phyloP scores from a whole-genome alignment of 2,329 filamentous ascomycete species.

The Ophiostoma sp. region DNA sequence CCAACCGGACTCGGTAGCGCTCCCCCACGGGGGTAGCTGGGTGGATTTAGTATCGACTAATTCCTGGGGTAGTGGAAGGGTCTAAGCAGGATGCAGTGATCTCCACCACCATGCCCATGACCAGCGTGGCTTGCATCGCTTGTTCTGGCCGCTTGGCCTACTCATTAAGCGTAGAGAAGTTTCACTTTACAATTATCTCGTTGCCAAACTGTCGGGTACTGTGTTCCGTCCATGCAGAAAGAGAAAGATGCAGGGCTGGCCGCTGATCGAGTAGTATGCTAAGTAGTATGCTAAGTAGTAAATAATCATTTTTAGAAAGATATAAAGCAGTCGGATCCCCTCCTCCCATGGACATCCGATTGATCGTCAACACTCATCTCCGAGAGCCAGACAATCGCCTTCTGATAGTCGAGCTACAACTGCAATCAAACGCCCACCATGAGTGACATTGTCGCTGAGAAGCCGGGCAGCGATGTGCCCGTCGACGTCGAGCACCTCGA shows the following conservation, averaged over 20 bases:
- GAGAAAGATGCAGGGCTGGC: not conserved
- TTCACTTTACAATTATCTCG: not conserved
- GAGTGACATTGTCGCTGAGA: constrained; percentile 10
- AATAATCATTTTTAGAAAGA: not conserved
- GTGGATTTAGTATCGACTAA: not conserved
- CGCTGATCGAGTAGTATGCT: too few species aligned
- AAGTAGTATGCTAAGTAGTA: too few species aligned
- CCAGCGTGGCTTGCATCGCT: not conserved
- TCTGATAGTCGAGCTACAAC: too few species aligned
- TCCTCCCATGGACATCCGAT: not conserved
- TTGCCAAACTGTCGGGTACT: not conserved
- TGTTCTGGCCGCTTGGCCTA: not conserved
- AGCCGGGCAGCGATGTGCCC: not conserved
- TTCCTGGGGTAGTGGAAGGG: not conserved
- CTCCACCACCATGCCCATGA: not conserved
- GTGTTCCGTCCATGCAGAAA: not conserved
- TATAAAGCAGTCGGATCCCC: not conserved
- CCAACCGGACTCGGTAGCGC: not conserved
- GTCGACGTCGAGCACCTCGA: constrained; percentile 7
- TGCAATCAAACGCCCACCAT: not conserved
- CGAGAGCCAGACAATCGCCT: not conserved
- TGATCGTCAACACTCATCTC: not conserved
- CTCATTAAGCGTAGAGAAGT: not conserved
- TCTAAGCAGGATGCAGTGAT: not conserved
- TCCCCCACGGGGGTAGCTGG: not conserved